Evolutionary conservation across 768 basidiomycete species (phyloP).

Genomic region (Amanita phalloides): DNA sequence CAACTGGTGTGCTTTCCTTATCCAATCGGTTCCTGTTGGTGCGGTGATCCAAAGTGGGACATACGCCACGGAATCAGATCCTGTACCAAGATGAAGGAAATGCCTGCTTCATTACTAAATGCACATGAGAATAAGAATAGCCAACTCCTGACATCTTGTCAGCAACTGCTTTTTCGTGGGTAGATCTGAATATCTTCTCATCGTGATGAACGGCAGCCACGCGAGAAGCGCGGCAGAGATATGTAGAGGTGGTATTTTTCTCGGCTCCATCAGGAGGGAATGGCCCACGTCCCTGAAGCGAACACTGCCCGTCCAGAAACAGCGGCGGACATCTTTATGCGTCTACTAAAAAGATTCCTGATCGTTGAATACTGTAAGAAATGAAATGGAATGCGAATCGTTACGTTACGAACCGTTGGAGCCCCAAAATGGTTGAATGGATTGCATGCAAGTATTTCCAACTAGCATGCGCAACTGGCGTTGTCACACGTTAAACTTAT

Average conservation of each 20-base stretch:
- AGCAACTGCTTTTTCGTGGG: background rate
- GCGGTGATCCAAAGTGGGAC: background rate
- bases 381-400: too few species aligned
- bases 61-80: background rate
- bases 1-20: background rate
- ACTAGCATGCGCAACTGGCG: too few species aligned
- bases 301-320: too few species aligned
- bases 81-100: background rate
- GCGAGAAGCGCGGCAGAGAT: background rate
- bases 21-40: background rate
- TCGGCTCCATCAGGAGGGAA: background rate
- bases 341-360: too few species aligned
- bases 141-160: background rate
- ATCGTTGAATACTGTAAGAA: too few species aligned
- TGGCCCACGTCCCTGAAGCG: slow-evolving; percentile 6
- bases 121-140: background rate
- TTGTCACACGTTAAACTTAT: too few species aligned
- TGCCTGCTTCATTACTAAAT: background rate
- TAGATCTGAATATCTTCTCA: background rate
- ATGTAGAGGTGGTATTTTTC: background rate
- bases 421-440: too few species aligned
- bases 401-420: too few species aligned
- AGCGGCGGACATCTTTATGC: too few species aligned
- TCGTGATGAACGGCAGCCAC: background rate
- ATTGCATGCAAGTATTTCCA: too few species aligned